Base-by-base conservation (phyloP, 2,329 filamentous ascomycete genomes). In the Cylindrodendrum hubeiense region DNA sequence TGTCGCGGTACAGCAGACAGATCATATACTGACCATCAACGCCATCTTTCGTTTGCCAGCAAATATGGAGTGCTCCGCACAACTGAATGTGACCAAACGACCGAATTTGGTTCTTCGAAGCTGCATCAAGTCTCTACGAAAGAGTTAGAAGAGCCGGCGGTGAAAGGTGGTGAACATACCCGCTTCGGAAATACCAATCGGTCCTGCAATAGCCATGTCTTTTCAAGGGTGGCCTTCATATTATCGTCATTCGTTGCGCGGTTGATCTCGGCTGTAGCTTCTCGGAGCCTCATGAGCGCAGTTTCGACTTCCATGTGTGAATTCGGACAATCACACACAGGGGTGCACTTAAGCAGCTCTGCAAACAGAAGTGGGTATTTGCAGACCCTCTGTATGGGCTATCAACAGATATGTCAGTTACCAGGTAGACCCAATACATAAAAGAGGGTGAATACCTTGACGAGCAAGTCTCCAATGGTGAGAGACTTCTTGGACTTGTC, bases 321-420 rank as follows among this genome's bases (percentile, higher is more conserved):
- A 66, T 89, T 89, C 0, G 94, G 94, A 74, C 94, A 97, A 75
- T 98, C 95, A 60, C 88, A 90, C 1, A 93, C 92, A 2, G 94
- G 93, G 0, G 95, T 98, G 70, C 91, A 87, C 74, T 92, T 95
- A 65, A 95, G 85, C 9, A 99, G 84, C 74, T 98, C 94, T 5
- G 90, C 86, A 74, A 98, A 95, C 2, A 98, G 83, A 4, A 99
- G 83, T 12, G 94, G 94, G 75, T 98, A 98, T 80, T 92, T 94
- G 82, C 94, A 97, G 22, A 98, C 88, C 60, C 95, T 88, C 79
- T 99, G 95, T 21, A 98, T 95, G 0, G 95, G 96, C 93, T 97
- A 59, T 19, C 41, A 21, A 28, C 5, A 21, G n/a, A 17, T 22
- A 24, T 2, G 28, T 50, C n/a, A 50, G 47, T 41, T 37, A 50